A percentile compares a stretch with the other conserved stretches of the same genome.
These are phyloP conservation scores for Macrolepiota dolichaula DNA, from an alignment of 768 basidiomycete species.

Conservation along the genomic window DNA sequence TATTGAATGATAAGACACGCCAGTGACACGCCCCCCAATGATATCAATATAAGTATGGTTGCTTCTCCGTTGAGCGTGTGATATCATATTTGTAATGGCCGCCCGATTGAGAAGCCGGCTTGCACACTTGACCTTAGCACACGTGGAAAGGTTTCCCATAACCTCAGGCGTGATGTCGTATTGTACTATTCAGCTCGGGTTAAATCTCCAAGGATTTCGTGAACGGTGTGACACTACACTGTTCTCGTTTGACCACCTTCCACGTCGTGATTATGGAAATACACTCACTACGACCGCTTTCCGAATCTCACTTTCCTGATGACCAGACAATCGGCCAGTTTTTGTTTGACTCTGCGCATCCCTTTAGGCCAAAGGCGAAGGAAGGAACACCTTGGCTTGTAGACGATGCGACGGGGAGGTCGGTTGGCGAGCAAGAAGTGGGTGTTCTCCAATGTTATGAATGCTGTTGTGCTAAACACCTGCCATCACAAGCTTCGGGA, in stretches of 20 bases:
- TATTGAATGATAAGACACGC: neutral
- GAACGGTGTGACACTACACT: neutral
- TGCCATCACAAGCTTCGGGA: constrained; percentile 33
- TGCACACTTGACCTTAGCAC: neutral
- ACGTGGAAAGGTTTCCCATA: neutral
- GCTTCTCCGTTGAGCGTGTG: neutral
- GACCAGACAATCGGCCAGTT: constrained; percentile 52
- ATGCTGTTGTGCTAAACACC: neutral
- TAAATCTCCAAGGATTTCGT: neutral
- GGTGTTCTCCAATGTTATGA: constrained; percentile 3
- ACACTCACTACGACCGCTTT: constrained; percentile 21
- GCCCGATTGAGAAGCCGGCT: neutral
- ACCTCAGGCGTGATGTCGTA: neutral
- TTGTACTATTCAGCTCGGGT: neutral
- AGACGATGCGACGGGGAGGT: constrained; percentile 44
- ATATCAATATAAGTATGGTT: too few species aligned
- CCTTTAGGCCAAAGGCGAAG: constrained; percentile 34
- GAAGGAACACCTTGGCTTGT: constrained; percentile 40
- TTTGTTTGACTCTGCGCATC: constrained; percentile 42
- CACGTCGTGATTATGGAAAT: constrained; percentile 24
- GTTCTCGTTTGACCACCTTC: neutral
- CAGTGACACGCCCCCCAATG: neutral
- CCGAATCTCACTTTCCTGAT: constrained; percentile 42
- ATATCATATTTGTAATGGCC: neutral
- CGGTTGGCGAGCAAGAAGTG: constrained; percentile 38